Base-by-base conservation (phyloP, 73 alveolate genomes). In the Paramecium caudatum region DNA sequence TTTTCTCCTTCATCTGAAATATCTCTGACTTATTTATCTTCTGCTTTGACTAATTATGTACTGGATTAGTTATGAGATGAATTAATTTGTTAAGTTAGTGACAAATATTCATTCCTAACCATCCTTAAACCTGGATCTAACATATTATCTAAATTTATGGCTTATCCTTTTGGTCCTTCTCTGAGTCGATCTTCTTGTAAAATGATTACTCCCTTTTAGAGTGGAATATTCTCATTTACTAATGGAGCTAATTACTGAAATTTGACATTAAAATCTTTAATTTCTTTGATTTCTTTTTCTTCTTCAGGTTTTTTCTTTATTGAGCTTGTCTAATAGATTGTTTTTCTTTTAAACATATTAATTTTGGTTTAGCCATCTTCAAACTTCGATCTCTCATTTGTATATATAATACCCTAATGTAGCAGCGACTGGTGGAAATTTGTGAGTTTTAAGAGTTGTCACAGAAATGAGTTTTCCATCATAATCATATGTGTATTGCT, bases 391-490 rank as follows among this genome's bases (percentile, higher is more conserved):
- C 80, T 55, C 80, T 55, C 80, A 55, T 27, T 55, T 23, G 9
- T 23, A 4, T 10, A 55, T 55, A 13, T 21, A 7, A 74, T 30
- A 74, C 39, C 88, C 68, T 39, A 74, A 27, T 27, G 88, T 43
- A 17, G 68, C 47, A 74, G 69, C 30, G 1, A 45, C 32, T 10
- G 88, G 65, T 36, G 62, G 68, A 23, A 74, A 74, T 12, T 74
- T 74, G 32, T 74, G 88, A 1, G 47, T 47, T 45, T 74, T 74
- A 17, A 43, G 16, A 7, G 39, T 19, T 3, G 6, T 17, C 0
- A 74, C 88, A 4, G 88, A 45, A 15, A 74, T 74, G 16, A 74
- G 19, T 74, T 74, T 74, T 3, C 88, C 88, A 74, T 74, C 88
- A 45, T 74, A 74, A 37, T 74, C 88, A 21, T 74, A 74, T 41